Evolutionary conservation across 805 yeast genomes (phyloP).

Genomic region (Saturnispora quitensis): DNA sequence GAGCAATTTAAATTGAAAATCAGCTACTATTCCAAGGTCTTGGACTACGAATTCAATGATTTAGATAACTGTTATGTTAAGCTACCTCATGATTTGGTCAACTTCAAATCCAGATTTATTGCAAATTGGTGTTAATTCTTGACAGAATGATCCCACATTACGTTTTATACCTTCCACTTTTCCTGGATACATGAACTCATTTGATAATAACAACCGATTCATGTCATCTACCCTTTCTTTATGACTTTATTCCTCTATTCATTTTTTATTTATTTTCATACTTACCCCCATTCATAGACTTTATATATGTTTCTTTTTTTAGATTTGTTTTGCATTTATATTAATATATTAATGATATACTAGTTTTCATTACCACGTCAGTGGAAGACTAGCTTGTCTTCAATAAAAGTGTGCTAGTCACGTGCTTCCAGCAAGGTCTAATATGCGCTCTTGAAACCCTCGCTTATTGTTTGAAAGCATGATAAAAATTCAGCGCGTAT

Average conservation of each 20-base stretch:
- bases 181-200: neutral
- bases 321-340: slow-evolving; percentile 1
- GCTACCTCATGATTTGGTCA: slow-evolving; percentile 24
- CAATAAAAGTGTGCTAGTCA: neutral
- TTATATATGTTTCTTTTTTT: neutral
- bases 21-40: slow-evolving; percentile 23
- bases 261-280: neutral
- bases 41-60: slow-evolving; percentile 28
- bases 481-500: neutral
- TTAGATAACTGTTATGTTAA: slow-evolving; percentile 27
- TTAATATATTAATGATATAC: neutral
- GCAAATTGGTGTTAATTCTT: neutral
- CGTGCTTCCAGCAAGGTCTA: slow-evolving; percentile 3
- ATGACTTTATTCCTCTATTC: slow-evolving; percentile 1
- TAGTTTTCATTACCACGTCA: neutral
- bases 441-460: neutral
- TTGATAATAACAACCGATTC: neutral
- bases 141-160: neutral
- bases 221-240: neutral
- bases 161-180: neutral
- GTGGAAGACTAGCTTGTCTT: no score
- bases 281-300: neutral
- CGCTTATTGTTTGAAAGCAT: neutral
- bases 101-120: slow-evolving; percentile 18
- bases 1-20: slow-evolving; percentile 17